phyloP scores from a whole-genome alignment of 2,329 filamentous ascomycete species.

The Conoideocrella luteorostrata region DNA sequence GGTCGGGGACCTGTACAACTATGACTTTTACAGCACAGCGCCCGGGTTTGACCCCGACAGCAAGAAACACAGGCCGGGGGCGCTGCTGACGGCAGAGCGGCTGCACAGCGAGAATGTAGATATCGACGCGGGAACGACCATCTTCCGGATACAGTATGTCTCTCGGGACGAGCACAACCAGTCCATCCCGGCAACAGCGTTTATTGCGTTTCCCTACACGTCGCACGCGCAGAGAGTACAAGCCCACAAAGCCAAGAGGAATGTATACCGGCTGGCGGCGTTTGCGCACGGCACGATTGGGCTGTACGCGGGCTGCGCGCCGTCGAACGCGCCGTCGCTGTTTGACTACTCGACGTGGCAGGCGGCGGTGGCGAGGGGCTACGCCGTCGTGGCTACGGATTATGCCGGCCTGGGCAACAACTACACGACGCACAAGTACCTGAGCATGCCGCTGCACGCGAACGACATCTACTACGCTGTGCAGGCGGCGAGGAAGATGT shows the following conservation, averaged over 20 bases:
- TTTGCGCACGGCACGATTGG: conserved; percentile 14
- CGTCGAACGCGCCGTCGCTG: conserved; percentile 10
- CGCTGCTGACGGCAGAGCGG: conserved; percentile 2
- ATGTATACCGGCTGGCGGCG: conserved; percentile 8
- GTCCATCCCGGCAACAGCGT: conserved; percentile 8
- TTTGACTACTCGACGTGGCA: conserved; percentile 14
- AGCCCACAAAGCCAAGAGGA: not conserved
- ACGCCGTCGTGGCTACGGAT: conserved; percentile 15
- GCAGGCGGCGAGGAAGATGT: conserved; percentile 7
- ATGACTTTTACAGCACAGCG: conserved; percentile 7
- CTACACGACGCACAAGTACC: conserved; percentile 13
- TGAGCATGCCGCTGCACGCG: conserved; percentile 7
- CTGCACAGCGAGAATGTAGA: not conserved
- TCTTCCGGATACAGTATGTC: conserved; percentile 4
- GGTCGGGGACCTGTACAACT: conserved; percentile 1
- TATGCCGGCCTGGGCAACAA: conserved; percentile 16
- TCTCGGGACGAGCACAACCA: not conserved
- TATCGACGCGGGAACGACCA: not conserved
- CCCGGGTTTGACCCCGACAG: not conserved
- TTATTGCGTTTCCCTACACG: conserved; percentile 10
- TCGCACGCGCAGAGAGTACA: not conserved
- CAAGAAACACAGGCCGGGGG: conserved; percentile 3
- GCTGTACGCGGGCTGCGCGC: conserved; percentile 12
- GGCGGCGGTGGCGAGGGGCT: conserved; percentile 8
- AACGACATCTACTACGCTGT: conserved; percentile 13